These are phyloP conservation scores for Xylaria flabelliformis DNA, from an alignment of 495 filamentous ascomycete genomes.

Conservation along the genomic window DNA sequence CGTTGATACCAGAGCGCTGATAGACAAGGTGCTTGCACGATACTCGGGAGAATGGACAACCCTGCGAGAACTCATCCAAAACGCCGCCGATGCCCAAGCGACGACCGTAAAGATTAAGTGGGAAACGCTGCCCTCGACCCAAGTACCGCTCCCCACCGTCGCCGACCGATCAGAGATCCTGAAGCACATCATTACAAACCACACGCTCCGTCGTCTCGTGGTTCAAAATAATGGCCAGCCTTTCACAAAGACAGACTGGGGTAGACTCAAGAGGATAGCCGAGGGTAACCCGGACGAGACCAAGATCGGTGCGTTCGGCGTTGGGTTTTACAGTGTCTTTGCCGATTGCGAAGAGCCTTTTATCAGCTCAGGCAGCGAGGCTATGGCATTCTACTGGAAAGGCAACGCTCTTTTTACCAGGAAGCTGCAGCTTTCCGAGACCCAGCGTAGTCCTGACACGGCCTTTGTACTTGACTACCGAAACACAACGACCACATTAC, in stretches of 20 bases:
- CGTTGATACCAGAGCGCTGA: conserved; percentile 93
- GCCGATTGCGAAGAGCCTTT: conserved; percentile 98
- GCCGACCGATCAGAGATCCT: conserved; percentile 72
- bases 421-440: conserved; percentile 69
- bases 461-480: conserved; percentile 93
- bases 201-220: conserved; percentile 80
- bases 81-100: conserved; percentile 93
- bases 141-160: conserved; percentile 71
- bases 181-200: conserved; percentile 81
- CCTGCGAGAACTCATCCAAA: conserved; percentile 94
- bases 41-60: conserved; percentile 93
- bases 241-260: conserved; percentile 90
- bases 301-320: conserved; percentile 98
- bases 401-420: conserved; percentile 92
- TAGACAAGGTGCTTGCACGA: conserved; percentile 94
- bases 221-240: conserved; percentile 89
- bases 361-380: conserved; percentile 85
- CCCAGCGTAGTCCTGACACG: conserved; percentile 70
- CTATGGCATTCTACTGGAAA: conserved; percentile 99
- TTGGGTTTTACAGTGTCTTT: conserved; percentile 99
- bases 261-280: conserved; percentile 90
- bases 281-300: conserved; percentile 98
- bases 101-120: conserved; percentile 88
- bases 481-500: conserved; percentile 82
- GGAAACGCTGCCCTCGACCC: conserved; percentile 83